A percentile compares a stretch with the other conserved stretches of the same genome.
These are phyloP conservation scores for Lentinula sp. DNA, from an alignment of 768 basidiomycete species.

Conservation along the genomic window DNA sequence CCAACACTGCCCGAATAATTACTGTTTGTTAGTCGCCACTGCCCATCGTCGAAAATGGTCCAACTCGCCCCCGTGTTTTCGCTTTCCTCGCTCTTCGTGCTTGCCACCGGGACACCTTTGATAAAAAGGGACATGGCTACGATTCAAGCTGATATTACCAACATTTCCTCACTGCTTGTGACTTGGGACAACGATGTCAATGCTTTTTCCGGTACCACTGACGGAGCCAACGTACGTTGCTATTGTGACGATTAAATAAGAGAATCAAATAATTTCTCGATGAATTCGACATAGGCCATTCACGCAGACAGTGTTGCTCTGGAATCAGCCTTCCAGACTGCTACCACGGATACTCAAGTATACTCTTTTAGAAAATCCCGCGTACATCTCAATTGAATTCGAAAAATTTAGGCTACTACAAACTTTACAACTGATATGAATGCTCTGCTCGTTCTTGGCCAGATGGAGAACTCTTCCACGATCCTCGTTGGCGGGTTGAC, in stretches of 20 bases:
- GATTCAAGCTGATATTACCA: neutral
- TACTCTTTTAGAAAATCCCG: neutral
- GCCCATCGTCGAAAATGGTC: neutral
- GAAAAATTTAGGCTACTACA: neutral
- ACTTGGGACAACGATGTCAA: constrained; percentile 4
- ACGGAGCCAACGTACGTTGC: neutral
- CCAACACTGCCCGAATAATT: neutral
- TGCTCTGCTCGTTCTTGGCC: neutral
- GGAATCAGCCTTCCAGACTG: neutral
- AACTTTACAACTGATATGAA: neutral
- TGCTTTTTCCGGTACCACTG: neutral
- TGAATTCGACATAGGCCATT: neutral
- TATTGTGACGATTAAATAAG: neutral
- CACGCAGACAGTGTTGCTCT: neutral
- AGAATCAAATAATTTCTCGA: neutral
- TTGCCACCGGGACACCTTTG: neutral
- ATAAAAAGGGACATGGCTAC: constrained; percentile 2
- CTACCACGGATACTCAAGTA: neutral
- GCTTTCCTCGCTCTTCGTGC: neutral
- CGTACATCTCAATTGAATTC: neutral
- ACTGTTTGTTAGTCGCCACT: neutral
- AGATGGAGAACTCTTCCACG: neutral
- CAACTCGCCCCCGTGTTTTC: neutral
- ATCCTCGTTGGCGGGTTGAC: neutral
- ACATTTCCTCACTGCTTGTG: constrained; percentile 1